Conservation (phyloP, 2,329 filamentous ascomycete genomes). For the Nothophaeocryptopus gaeumannii region DNA sequence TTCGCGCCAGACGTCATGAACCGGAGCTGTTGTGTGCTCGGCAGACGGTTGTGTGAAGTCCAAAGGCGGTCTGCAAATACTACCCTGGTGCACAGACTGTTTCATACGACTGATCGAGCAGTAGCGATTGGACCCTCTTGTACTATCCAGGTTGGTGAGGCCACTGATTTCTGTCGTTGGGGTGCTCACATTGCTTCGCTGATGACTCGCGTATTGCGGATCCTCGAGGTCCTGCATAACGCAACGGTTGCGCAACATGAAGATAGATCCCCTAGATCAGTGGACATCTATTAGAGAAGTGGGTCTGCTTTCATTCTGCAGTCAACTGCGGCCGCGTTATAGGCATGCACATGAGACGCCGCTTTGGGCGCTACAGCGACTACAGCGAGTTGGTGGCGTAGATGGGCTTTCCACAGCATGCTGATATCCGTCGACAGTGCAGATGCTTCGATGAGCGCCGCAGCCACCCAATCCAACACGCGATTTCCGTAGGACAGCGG, state of each 20-base stretch:
- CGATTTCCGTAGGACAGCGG: slow-evolving; percentile 17
- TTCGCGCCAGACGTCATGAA: not conserved
- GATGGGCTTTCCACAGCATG: slow-evolving; percentile 15
- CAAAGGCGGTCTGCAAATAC: slow-evolving; percentile 28
- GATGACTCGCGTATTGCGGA: slow-evolving; percentile 11
- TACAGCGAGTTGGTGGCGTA: slow-evolving; percentile 17
- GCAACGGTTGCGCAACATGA: slow-evolving; percentile 17
- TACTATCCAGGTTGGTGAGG: slow-evolving; percentile 17
- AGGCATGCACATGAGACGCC: slow-evolving; percentile 19
- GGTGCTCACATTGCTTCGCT: slow-evolving; percentile 11
- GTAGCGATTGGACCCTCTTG: slow-evolving; percentile 23
- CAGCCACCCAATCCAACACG: slow-evolving; percentile 21
- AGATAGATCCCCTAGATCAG: slow-evolving; percentile 4
- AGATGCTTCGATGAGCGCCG: slow-evolving; percentile 17
- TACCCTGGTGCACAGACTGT: slow-evolving; percentile 31
- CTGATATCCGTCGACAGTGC: not conserved
- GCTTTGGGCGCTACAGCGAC: slow-evolving; percentile 9
- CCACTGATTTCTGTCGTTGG: slow-evolving; percentile 4
- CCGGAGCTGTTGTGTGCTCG: not conserved
- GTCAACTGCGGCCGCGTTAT: slow-evolving; percentile 17
- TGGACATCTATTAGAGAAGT: slow-evolving; percentile 12
- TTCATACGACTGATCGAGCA: slow-evolving; percentile 29
- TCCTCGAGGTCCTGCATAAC: slow-evolving; percentile 11
- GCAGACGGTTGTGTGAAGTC: slow-evolving; percentile 12
- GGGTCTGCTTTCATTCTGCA: slow-evolving; percentile 14